These are phyloP conservation scores for Helenozyma rhizophorensis DNA, from an alignment of 805 yeast genomes.

Conservation along the genomic window DNA sequence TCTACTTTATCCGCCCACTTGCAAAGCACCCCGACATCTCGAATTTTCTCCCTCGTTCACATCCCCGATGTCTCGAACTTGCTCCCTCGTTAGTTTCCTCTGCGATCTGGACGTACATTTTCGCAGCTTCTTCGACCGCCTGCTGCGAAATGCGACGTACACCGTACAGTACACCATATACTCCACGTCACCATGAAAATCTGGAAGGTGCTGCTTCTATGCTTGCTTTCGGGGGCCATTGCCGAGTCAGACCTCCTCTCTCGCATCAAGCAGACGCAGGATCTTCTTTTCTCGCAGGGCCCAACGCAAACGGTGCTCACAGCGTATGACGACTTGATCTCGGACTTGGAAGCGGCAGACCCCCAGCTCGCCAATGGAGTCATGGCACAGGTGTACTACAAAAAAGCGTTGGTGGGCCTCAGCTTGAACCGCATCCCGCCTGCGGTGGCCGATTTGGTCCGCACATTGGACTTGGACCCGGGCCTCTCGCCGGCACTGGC, in stretches of 20 bases:
- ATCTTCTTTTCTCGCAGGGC: constrained; percentile 11
- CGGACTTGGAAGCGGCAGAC: constrained; percentile 4
- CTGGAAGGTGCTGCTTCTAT: neutral
- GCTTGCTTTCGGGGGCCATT: neutral
- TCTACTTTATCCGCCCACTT: too few relatives aligned
- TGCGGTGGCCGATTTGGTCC: constrained; percentile 51
- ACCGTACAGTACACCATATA: too few relatives aligned
- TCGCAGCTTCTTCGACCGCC: too few relatives aligned
- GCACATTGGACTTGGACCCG: constrained; percentile 40
- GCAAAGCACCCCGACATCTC: too few relatives aligned
- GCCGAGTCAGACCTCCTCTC: constrained; percentile 1
- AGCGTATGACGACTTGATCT: constrained; percentile 11
- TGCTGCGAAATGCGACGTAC: too few relatives aligned
- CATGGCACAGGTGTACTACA: constrained; percentile 46
- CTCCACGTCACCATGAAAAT: too few relatives aligned
- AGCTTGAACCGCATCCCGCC: constrained; percentile 49
- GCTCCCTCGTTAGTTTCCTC: too few relatives aligned
- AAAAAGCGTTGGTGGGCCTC: constrained; percentile 58
- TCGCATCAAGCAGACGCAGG: constrained; percentile 13
- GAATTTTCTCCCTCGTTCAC: too few relatives aligned
- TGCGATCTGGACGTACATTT: too few relatives aligned
- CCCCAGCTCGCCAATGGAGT: neutral
- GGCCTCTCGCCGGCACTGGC: constrained; percentile 44
- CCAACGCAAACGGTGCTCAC: constrained; percentile 11
- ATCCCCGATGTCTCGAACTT: too few relatives aligned